Evolutionary conservation across 805 yeast species (phyloP).

Genomic region (Limtongozyma cylindracea): DNA sequence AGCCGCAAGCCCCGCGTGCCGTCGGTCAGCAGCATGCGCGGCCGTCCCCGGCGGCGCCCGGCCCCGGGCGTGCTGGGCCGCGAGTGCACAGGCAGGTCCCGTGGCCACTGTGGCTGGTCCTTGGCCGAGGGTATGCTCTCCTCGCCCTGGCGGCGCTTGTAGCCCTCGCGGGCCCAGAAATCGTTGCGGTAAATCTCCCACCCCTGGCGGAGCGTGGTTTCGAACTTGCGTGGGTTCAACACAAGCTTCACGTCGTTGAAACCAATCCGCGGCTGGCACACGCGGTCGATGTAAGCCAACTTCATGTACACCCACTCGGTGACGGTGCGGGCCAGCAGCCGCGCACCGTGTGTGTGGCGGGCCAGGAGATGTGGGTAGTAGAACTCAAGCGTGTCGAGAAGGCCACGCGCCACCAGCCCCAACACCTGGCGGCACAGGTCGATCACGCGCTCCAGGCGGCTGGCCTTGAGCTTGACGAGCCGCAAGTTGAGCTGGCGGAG

Average conservation of each 20-base stretch:
- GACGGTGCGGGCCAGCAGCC: no score
- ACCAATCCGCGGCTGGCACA: constrained; percentile 40
- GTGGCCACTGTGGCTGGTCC: no score
- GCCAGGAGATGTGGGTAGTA: no score
- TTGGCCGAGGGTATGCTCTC: no score
- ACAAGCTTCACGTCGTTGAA: constrained; percentile 54
- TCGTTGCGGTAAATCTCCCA: constrained; percentile 91
- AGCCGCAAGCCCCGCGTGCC: no score
- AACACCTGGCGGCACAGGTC: constrained; percentile 12
- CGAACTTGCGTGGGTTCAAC: constrained; percentile 59
- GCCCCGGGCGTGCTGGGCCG: no score
- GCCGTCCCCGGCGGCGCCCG: no score
- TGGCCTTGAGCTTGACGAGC: constrained; percentile 31
- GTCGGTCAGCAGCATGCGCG: no score
- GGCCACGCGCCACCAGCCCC: constrained; percentile 8
- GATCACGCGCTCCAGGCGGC: constrained; percentile 8
- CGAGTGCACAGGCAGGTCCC: no score
- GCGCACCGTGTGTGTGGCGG: no score
- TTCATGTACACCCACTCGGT: no score
- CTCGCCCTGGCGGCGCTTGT: constrained; percentile 22
- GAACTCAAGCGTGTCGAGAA: constrained; percentile 8
- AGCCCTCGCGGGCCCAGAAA: constrained; percentile 75
- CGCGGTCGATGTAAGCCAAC: constrained; percentile 14
- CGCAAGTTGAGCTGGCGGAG: constrained; percentile 61
- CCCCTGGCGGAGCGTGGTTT: constrained; percentile 64